These are phyloP conservation scores for Sherardia arvensis DNA, from an alignment of 257 asterid genomes.

Conservation along the genomic window DNA sequence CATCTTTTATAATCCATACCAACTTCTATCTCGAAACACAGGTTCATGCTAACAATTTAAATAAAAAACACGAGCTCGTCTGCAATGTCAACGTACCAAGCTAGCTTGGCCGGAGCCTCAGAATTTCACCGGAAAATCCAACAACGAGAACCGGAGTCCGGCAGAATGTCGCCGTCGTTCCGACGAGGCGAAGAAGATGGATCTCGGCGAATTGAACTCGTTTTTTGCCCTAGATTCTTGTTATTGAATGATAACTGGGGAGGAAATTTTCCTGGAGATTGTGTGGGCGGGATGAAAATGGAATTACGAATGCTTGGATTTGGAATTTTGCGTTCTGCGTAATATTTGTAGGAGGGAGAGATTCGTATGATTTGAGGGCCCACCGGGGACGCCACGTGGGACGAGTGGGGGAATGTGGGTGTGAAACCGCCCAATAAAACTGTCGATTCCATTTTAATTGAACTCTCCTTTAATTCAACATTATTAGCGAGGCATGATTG, in stretches of 20 bases:
- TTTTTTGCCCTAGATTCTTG: not conserved
- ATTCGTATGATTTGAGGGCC: constrained; percentile 15
- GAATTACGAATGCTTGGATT: constrained; percentile 7
- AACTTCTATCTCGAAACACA: too few relatives aligned
- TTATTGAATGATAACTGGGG: not conserved
- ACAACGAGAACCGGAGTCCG: too few relatives aligned
- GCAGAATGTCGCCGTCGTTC: too few relatives aligned
- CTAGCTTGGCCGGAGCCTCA: not conserved
- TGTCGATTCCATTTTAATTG: constrained; percentile 7
- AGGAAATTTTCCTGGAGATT: not conserved
- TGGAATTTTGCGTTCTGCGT: not conserved
- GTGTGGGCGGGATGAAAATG: constrained; percentile 3
- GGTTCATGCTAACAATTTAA: too few relatives aligned
- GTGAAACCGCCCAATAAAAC: constrained; percentile 3
- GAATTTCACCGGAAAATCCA: too few relatives aligned
- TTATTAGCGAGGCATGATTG: not conserved
- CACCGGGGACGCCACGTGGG: constrained; percentile 18
- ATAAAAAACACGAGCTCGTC: too few relatives aligned
- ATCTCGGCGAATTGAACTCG: not conserved
- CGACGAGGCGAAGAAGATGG: not conserved
- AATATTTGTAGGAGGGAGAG: not conserved
- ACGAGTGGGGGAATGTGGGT: not conserved
- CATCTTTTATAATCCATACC: not conserved
- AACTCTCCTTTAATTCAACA: not conserved
- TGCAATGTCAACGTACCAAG: too few relatives aligned